Percentiles rank a stretch among this genome's conserved stretches.
These are phyloP conservation scores for Akebia trifoliata DNA, from an alignment of 164 flowering plant species.

Conservation along the genomic window DNA sequence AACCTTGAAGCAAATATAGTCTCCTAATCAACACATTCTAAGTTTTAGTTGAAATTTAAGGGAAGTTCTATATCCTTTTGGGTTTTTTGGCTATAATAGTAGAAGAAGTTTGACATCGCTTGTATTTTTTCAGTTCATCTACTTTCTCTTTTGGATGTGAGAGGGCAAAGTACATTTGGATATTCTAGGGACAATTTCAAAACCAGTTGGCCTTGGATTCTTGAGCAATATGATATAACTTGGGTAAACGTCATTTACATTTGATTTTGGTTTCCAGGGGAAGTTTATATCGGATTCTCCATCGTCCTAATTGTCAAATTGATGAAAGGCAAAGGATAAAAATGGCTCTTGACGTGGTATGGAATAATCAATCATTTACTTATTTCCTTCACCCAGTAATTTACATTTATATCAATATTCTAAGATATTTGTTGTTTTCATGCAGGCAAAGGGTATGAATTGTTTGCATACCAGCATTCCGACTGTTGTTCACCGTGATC, in stretches of 20 bases:
- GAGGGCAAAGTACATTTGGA: no score
- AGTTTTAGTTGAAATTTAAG: no score
- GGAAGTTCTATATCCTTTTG: no score
- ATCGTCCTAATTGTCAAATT: constrained; percentile 85
- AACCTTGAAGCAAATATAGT: no score
- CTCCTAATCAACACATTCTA: no score
- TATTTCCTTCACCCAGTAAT: no score
- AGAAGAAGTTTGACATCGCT: neutral
- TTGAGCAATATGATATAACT: no score
- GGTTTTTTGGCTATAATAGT: neutral
- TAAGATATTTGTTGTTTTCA: neutral
- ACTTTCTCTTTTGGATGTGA: neutral
- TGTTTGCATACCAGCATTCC: constrained; percentile 93
- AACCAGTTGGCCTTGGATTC: no score
- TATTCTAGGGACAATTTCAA: no score
- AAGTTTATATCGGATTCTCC: constrained; percentile 89
- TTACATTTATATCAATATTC: no score
- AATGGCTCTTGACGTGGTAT: constrained; percentile 99
- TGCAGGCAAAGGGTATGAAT: constrained; percentile 97
- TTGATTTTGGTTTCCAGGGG: constrained; percentile 61
- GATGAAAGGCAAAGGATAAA: constrained; percentile 91
- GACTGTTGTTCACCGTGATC: constrained; percentile 94
- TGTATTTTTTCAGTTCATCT: neutral
- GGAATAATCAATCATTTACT: neutral
- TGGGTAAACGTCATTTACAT: no score